Conservation (phyloP, 768 basidiomycete species). For the Saitozyma podzolica region DNA sequence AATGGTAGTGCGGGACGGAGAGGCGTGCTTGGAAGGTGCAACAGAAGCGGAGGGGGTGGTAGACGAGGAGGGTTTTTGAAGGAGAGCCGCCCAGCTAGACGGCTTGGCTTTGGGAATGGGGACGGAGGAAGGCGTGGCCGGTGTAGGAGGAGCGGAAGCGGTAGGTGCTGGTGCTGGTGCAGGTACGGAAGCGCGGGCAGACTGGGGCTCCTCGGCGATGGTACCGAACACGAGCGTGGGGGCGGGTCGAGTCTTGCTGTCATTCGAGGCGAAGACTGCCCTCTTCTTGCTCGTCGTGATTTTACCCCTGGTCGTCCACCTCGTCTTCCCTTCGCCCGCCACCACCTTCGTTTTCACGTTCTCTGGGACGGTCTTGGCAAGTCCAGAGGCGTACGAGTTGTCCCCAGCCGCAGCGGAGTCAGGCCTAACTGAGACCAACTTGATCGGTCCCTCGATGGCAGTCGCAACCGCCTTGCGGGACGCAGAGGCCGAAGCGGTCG, state of each 20-base stretch:
- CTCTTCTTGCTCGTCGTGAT: slow-evolving; percentile 14
- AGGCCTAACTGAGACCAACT: slow-evolving; percentile 2
- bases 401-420: not conserved
- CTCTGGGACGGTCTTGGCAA: slow-evolving; percentile 2
- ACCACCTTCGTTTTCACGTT: slow-evolving; percentile 7
- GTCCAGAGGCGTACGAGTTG: slow-evolving; percentile 15
- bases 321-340: slow-evolving; percentile 1
- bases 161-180: too few relatives aligned
- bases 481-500: not conserved
- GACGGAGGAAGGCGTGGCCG: slow-evolving; percentile 8
- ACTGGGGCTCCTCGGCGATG: too few relatives aligned
- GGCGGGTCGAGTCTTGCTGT: too few relatives aligned
- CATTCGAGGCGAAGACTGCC: slow-evolving; percentile 7
- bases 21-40: slow-evolving; percentile 7
- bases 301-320: slow-evolving; percentile 22
- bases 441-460: slow-evolving; percentile 8
- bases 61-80: slow-evolving; percentile 17
- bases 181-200: too few relatives aligned
- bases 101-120: slow-evolving; percentile 26
- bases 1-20: not conserved
- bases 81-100: slow-evolving; percentile 42
- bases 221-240: too few relatives aligned
- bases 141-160: not conserved
- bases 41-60: slow-evolving; percentile 20
- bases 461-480: not conserved